These are phyloP conservation scores for Gypsophila paniculata DNA, from an alignment of 179 eudicot species.

Conservation along the genomic window DNA sequence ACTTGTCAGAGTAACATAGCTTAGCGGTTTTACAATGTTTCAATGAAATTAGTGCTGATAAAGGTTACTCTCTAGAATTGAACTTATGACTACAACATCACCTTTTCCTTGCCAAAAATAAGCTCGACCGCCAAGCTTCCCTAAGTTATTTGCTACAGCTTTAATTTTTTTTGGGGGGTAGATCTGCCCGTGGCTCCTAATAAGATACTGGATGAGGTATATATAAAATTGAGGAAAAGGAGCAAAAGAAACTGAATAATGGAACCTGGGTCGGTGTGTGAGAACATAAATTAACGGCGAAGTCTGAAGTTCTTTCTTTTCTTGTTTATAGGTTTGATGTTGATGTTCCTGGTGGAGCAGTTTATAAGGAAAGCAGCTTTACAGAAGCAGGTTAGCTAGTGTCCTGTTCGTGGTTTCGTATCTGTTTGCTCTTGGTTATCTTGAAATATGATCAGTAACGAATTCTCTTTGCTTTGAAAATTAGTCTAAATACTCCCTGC, in stretches of 20 bases:
- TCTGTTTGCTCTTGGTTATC: neutral
- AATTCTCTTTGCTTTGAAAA: neutral
- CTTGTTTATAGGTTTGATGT: slow-evolving; percentile 70
- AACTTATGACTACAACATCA: too few relatives aligned
- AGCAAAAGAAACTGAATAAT: neutral
- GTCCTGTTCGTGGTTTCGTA: slow-evolving; percentile 5
- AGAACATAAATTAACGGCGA: neutral
- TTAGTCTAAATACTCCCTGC: neutral
- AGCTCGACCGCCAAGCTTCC: too few relatives aligned
- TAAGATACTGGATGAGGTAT: neutral
- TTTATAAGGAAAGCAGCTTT: slow-evolving; percentile 83
- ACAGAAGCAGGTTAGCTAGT: slow-evolving; percentile 73
- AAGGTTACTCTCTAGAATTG: too few relatives aligned
- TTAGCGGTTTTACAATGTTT: too few relatives aligned
- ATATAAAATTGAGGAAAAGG: neutral
- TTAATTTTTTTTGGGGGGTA: too few relatives aligned
- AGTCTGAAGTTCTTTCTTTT: neutral
- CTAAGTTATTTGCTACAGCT: too few relatives aligned
- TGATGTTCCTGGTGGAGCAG: slow-evolving; percentile 88
- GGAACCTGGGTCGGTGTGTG: slow-evolving; percentile 2
- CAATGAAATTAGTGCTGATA: too few relatives aligned
- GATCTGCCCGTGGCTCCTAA: neutral
- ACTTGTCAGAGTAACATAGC: too few relatives aligned
- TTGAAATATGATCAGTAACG: neutral
- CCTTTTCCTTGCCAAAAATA: too few relatives aligned